Percentiles rank a stretch among this genome's conserved stretches.
Evolutionary conservation across 1,139 yeast genomes (phyloP).

Genomic region (Saccharomyces hybrid): DNA sequence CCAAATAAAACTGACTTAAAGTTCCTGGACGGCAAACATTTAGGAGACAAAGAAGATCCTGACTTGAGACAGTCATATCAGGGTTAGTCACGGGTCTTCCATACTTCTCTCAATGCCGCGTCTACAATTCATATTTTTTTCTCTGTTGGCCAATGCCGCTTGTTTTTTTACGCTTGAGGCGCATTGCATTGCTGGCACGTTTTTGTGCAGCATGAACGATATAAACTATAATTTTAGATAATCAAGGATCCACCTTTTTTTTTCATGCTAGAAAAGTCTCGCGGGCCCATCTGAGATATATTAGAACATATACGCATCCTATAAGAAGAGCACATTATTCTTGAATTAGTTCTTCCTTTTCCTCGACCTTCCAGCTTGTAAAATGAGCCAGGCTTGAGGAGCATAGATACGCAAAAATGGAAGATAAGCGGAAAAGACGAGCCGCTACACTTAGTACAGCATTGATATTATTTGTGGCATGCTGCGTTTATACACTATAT

Average conservation of each 20-base stretch:
- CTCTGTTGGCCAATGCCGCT: background rate
- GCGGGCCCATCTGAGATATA: background rate
- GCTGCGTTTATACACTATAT: background rate
- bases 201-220: background rate
- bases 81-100: background rate
- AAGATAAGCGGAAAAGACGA: background rate
- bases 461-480: background rate
- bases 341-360: background rate
- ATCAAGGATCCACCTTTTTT: background rate
- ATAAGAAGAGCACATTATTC: background rate
- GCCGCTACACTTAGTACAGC: background rate
- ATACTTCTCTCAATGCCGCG: background rate
- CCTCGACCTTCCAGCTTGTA: background rate
- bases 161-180: background rate
- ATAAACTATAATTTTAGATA: background rate
- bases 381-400: background rate
- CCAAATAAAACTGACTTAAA: conserved; percentile 14
- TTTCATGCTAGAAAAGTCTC: background rate
- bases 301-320: background rate
- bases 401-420: background rate
- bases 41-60: conserved; percentile 37
- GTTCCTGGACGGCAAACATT: conserved; percentile 38
- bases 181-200: background rate
- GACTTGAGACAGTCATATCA: conserved; percentile 14
- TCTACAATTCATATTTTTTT: background rate